These are phyloP conservation scores for Trifolium fragiferum DNA, from an alignment of 306 rosid species.

Conservation along the genomic window DNA sequence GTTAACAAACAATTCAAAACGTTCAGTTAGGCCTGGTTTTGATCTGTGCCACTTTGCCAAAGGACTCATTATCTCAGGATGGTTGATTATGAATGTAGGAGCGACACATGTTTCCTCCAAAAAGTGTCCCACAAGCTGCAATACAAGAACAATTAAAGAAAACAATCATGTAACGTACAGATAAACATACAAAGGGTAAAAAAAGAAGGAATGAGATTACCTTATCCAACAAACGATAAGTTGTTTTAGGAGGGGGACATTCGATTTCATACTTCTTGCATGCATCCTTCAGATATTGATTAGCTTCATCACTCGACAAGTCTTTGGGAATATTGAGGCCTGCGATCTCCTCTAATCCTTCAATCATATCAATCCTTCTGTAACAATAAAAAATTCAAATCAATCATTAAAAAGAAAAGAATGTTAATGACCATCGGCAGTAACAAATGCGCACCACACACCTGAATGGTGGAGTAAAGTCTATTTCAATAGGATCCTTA, in stretches of 20 bases:
- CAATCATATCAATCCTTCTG: slow-evolving; percentile 96
- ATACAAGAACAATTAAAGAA: too few relatives aligned
- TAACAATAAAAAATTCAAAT: slow-evolving; percentile 35
- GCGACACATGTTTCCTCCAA: slow-evolving; percentile 84
- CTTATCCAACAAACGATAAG: slow-evolving; percentile 87
- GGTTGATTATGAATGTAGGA: slow-evolving; percentile 85
- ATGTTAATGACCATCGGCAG: too few relatives aligned
- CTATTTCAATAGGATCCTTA: slow-evolving; percentile 72
- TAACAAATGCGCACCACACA: too few relatives aligned
- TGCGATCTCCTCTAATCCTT: slow-evolving; percentile 73
- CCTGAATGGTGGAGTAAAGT: slow-evolving; percentile 82
- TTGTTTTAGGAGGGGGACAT: slow-evolving; percentile 89
- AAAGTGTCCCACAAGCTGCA: slow-evolving; percentile 97
- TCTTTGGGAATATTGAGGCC: slow-evolving; percentile 78
- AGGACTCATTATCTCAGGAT: slow-evolving; percentile 94
- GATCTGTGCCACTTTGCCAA: slow-evolving; percentile 95
- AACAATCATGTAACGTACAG: too few relatives aligned
- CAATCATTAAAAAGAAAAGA: slow-evolving; percentile 18
- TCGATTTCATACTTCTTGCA: slow-evolving; percentile 73
- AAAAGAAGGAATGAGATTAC: slow-evolving; percentile 40
- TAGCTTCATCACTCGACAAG: slow-evolving; percentile 75
- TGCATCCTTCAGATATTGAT: slow-evolving; percentile 70
- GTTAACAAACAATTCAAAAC: slow-evolving; percentile 84
- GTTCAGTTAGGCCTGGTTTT: slow-evolving; percentile 82
- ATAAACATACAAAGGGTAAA: too few relatives aligned